Base-by-base conservation (phyloP, 2,329 filamentous ascomycete genomes). In the Fusarium palustre region DNA sequence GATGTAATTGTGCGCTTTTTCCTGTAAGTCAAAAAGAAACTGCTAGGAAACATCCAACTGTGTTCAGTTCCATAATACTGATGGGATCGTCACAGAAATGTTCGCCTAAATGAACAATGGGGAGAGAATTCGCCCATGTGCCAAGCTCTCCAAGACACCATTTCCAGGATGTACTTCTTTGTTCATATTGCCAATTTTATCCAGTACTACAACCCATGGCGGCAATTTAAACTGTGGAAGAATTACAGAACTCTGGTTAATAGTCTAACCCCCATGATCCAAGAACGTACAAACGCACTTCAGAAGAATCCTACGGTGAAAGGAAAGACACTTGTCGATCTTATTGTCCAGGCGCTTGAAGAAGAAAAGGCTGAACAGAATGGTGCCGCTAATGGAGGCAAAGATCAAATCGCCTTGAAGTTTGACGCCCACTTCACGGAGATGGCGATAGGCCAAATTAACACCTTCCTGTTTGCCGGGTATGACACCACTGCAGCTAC, bases 1-100 rank as follows among this genome's bases (percentile, higher is more conserved):
- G 81, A 83, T 47, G 73, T 82, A 30, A 83, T 82, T 46, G 71
- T 72, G 18, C 74, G 78, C n/a, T 75, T 79, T 16, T 73, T 77
- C 4, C 64, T 82, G 75, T 80, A 59, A 54, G 64, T 53, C 16
- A 7, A 28, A 1, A 15, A 16, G 5, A 4, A n/a, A 12, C 18
- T 10, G 15, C 12, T 20, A 18, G n/a, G 6, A 38, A 22, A 6
- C 18, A 22, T 28, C 13, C 15, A 8, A 2, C 2, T 11, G 12
- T 6, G 25, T 15, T 7, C 24, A 28, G 10, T 18, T 9, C 16
- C 24, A 1, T 22, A 28, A 30, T 50, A 12, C 42, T 52, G 11
- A 64, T 30, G 13, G 31, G 3, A 11, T 20, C 9, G 12, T 16
- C 7, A 30, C 18, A 71, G 62, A 13, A 59, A 70, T 31, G 49